Evolutionary conservation across 495 filamentous ascomycete species (phyloP), one percentile per base, ranked within the genome.

Genomic region (Copromyces sp.): DNA sequence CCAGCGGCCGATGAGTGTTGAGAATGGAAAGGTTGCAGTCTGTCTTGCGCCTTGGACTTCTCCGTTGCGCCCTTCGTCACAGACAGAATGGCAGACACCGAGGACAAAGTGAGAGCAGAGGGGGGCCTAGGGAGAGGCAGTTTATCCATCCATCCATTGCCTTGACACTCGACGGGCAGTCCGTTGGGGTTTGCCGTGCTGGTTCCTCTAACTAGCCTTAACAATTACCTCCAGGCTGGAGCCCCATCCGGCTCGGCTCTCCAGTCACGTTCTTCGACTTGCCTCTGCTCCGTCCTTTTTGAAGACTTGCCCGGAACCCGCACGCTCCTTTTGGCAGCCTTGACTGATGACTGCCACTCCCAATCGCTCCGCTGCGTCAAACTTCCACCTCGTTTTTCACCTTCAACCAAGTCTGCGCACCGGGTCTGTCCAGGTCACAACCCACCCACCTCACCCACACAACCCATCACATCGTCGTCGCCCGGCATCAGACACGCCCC

Each of bases 281-380:
- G 53, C 53, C 53, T 61, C 24, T 61, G 53, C 53, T 61, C 53
- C 53, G 53, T 61, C 53, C 53, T 61, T 61, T 61, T 24, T 24
- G 35, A 24, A 17, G 12, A 24, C 76, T 75, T 17, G 11, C 3
- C 39, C 12, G 41, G 16, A 77, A 77, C 61, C 70, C 72, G 75
- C 70, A 76, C 77, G 74, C 77, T 78, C 78, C 75, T 74, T 73
- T 79, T 76, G 73, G 69, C 72, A 68, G 39, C 70, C 39, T 29
- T 61, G 37, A 61, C 73, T 70, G 59, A 29, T 70, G 59, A 29
- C 47, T 47, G 44, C 44, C 44, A 41, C 68, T 42, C 16, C 41
- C 41, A 42, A 42, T 42, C 40, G 40, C 40, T 42, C 40, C 14
- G 40, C 40, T 42, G 40, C 40, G 40, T 42, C 40, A 42, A 42